Percentiles rank a stretch among this genome's conserved stretches.
phyloP scores from a whole-genome alignment of 2,329 filamentous ascomycete genomes.

The Sclerotinia glacialis region DNA sequence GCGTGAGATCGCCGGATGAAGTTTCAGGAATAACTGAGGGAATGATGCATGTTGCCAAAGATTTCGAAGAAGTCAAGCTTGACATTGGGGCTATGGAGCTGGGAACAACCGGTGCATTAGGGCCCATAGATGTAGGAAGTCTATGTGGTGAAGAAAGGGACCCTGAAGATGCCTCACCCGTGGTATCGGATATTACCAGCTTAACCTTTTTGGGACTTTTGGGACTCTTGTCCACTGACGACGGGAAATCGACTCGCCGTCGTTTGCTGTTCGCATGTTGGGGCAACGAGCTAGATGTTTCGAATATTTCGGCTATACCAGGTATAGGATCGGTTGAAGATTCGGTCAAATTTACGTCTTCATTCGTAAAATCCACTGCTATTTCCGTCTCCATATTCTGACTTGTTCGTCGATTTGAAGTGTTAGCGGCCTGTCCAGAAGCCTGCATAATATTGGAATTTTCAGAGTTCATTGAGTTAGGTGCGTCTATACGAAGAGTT shows the following conservation, averaged over 20 bases:
- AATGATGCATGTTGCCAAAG: constrained; percentile 46
- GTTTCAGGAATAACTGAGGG: constrained; percentile 53
- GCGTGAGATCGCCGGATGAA: constrained; percentile 47
- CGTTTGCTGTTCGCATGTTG: constrained; percentile 11
- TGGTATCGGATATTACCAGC: constrained; percentile 11
- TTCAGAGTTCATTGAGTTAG: background rate
- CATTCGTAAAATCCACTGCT: background rate
- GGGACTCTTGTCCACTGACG: background rate
- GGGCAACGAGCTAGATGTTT: constrained; percentile 5
- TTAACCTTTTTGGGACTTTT: background rate
- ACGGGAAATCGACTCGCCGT: constrained; percentile 6
- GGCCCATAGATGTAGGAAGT: background rate
- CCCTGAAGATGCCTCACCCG: background rate
- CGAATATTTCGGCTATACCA: background rate
- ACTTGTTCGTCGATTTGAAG: constrained; percentile 1
- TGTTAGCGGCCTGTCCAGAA: background rate
- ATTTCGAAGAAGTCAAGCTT: background rate
- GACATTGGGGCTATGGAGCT: background rate
- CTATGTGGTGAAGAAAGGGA: background rate
- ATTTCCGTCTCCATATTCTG: background rate
- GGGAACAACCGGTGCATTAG: background rate
- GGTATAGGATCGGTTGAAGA: background rate
- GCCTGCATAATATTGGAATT: background rate
- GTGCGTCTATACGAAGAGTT: background rate
- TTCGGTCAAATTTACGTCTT: background rate